phyloP scores from a whole-genome alignment of 2,329 filamentous ascomycete genomes.

The Geosmithia putterillii region DNA sequence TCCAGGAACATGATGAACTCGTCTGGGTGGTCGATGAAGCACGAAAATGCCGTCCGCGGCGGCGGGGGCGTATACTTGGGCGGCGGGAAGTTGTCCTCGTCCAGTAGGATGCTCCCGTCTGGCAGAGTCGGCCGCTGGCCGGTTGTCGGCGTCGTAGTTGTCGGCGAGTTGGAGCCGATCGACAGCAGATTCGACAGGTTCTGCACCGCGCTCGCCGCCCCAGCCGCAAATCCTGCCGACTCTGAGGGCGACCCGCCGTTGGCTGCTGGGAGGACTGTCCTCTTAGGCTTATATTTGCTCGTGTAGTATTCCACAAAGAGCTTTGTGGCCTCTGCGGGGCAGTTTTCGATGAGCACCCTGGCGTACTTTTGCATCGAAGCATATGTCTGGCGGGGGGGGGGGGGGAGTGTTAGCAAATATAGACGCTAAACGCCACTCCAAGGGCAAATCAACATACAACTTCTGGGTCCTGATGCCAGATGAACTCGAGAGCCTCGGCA shows the following conservation, averaged over 20 bases:
- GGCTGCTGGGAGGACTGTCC: constrained; percentile 28
- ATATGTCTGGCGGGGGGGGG: constrained; percentile 52
- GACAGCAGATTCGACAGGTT: constrained; percentile 77
- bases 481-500: constrained; percentile 76
- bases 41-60: constrained; percentile 84
- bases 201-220: constrained; percentile 67
- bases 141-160: constrained; percentile 38
- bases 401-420: too few species aligned
- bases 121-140: constrained; percentile 36
- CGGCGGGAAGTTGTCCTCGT: constrained; percentile 30
- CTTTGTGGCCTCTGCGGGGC: constrained; percentile 67
- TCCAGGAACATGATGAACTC: constrained; percentile 91
- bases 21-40: constrained; percentile 86
- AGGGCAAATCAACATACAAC: constrained; percentile 36
- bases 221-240: constrained; percentile 25
- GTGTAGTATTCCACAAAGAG: constrained; percentile 95
- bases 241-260: constrained; percentile 6
- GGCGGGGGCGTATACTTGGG: constrained; percentile 66
- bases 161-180: constrained; percentile 52
- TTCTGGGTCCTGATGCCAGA: constrained; percentile 75
- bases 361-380: constrained; percentile 91
- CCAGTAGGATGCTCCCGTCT: constrained; percentile 37
- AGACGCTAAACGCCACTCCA: background rate
- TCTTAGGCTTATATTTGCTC: constrained; percentile 64
- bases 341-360: constrained; percentile 78